Percentiles rank a stretch among this genome's conserved stretches.
Evolutionary conservation across 1,284 basidiomycete genomes (phyloP).

Genomic region (Sanghuangporus baumii): DNA sequence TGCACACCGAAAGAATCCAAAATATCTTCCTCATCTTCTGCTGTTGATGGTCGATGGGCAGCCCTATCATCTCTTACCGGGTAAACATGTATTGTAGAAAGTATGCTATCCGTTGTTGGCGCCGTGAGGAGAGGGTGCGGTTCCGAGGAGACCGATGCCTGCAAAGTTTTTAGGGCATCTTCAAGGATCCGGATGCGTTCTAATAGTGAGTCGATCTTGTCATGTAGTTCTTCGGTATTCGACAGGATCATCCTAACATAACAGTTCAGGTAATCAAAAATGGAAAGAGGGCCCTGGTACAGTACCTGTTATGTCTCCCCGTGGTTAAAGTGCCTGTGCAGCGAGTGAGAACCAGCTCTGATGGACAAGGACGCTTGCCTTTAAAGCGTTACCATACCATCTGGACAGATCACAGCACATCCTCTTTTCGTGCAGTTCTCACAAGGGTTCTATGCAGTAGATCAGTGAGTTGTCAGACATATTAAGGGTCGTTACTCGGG

Average conservation of each 20-base stretch:
- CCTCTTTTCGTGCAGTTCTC: slow-evolving; percentile 66
- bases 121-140: slow-evolving; percentile 40
- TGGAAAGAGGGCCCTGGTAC: background rate
- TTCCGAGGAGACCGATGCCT: slow-evolving; percentile 40
- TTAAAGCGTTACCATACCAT: slow-evolving; percentile 37
- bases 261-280: background rate
- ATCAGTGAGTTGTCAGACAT: slow-evolving; percentile 7
- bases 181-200: slow-evolving; percentile 55
- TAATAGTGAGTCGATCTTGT: slow-evolving; percentile 49
- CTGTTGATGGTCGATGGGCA: slow-evolving; percentile 6
- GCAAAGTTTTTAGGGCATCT: slow-evolving; percentile 43
- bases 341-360: background rate
- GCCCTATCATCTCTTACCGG: background rate
- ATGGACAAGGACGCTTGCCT: background rate
- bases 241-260: slow-evolving; percentile 49
- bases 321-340: slow-evolving; percentile 49
- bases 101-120: slow-evolving; percentile 20
- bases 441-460: slow-evolving; percentile 50
- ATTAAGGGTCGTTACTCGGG: slow-evolving; percentile 3
- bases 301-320: slow-evolving; percentile 47
- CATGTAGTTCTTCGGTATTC: slow-evolving; percentile 62
- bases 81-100: slow-evolving; percentile 7
- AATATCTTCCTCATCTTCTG: slow-evolving; percentile 39
- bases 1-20: slow-evolving; percentile 52
- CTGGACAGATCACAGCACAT: slow-evolving; percentile 64